Conservation (phyloP, 805 yeast genomes). For the Saccharomycopsis oosterbeekiorum region DNA sequence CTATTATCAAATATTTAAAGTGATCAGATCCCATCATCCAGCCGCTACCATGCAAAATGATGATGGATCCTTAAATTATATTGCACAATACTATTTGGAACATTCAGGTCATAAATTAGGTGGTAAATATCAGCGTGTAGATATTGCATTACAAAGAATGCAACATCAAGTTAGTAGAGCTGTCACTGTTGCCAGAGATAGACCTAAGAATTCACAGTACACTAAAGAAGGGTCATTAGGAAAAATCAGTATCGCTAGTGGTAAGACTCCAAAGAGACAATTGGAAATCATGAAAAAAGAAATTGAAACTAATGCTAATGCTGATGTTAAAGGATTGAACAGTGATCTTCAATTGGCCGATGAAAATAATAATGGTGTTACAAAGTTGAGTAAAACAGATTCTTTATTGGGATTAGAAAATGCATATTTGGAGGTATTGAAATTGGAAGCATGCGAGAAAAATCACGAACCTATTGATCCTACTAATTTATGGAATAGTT, state of each 20-base stretch:
- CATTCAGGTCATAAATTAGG: slow-evolving; percentile 88
- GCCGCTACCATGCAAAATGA: slow-evolving; percentile 26
- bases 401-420: slow-evolving; percentile 65
- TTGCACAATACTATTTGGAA: slow-evolving; percentile 86
- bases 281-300: slow-evolving; percentile 52
- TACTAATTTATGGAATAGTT: slow-evolving; percentile 61
- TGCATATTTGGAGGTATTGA: slow-evolving; percentile 66
- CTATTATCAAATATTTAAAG: slow-evolving; percentile 85
- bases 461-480: slow-evolving; percentile 39
- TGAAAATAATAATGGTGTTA: slow-evolving; percentile 22
- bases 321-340: slow-evolving; percentile 17
- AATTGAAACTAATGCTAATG: slow-evolving; percentile 29
- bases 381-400: slow-evolving; percentile 33
- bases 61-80: slow-evolving; percentile 56
- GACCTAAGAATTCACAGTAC: slow-evolving; percentile 57
- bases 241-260: slow-evolving; percentile 65
- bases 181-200: slow-evolving; percentile 87
- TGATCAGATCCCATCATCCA: slow-evolving; percentile 35
- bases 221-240: slow-evolving; percentile 76
- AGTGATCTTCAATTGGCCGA: slow-evolving; percentile 24
- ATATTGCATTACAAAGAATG: slow-evolving; percentile 91
- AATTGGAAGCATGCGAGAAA: slow-evolving; percentile 67
- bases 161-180: slow-evolving; percentile 97
- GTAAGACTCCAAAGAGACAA: slow-evolving; percentile 82
- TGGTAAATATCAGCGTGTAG: slow-evolving; percentile 75